Evolutionary conservation across 2,329 filamentous ascomycete species (phyloP).

Genomic region (Hyphodiscus sp.): DNA sequence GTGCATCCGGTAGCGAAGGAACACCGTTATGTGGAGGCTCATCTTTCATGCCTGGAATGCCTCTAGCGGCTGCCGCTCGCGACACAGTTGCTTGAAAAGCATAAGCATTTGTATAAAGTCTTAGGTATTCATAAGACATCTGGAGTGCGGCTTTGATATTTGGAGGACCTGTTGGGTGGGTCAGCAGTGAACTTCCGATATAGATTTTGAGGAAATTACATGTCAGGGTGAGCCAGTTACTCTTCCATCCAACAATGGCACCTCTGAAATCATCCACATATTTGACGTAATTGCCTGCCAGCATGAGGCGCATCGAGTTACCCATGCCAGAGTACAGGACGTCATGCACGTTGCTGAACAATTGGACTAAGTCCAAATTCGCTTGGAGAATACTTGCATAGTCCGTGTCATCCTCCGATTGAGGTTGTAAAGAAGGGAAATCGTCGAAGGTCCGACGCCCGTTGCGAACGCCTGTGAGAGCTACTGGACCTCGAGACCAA

Average conservation of each 20-base stretch:
- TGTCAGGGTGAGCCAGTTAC: constrained; percentile 58
- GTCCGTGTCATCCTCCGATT: constrained; percentile 55
- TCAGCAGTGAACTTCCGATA: constrained; percentile 16
- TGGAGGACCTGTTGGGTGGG: constrained; percentile 42
- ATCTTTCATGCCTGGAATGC: constrained; percentile 3
- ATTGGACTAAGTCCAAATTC: constrained; percentile 60
- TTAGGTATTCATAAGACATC: constrained; percentile 63
- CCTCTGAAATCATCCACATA: constrained; percentile 67
- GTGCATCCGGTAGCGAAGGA: constrained; percentile 52
- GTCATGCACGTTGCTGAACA: constrained; percentile 68
- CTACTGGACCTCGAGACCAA: constrained; percentile 66
- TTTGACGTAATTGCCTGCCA: constrained; percentile 65
- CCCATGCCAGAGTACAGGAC: constrained; percentile 64
- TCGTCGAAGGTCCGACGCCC: constrained; percentile 44
- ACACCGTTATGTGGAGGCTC: constrained; percentile 43
- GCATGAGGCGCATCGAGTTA: constrained; percentile 60
- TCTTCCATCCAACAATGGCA: constrained; percentile 65
- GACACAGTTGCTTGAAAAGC: constrained; percentile 64
- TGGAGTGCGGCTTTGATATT: constrained; percentile 60
- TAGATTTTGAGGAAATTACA: constrained; percentile 37
- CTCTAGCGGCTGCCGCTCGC: constrained; percentile 32
- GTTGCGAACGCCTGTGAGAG: constrained; percentile 41
- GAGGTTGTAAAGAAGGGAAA: constrained; percentile 57
- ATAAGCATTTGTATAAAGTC: constrained; percentile 67
- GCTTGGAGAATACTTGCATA: constrained; percentile 64